Evolutionary conservation across 2,329 filamentous ascomycete species (phyloP).

Genomic region (Dactylonectria estremocensis): DNA sequence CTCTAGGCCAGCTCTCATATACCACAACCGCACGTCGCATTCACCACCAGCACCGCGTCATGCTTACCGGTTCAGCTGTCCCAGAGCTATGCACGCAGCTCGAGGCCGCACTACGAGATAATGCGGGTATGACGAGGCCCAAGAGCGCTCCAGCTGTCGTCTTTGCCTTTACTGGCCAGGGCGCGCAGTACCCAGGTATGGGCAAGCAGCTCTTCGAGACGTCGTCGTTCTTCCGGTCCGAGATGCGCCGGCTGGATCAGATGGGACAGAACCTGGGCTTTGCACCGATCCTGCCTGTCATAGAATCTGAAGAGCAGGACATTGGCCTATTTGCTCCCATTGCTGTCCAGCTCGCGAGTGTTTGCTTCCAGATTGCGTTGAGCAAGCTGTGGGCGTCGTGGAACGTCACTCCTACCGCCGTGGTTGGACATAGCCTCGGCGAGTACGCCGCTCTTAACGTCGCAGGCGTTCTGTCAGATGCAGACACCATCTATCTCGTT

Average conservation of each 20-base stretch:
- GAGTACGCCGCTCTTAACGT: constrained; percentile 65
- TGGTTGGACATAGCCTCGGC: constrained; percentile 63
- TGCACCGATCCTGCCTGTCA: constrained; percentile 57
- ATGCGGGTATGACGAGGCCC: constrained; percentile 28
- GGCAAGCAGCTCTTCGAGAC: constrained; percentile 53
- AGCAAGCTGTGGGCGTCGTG: constrained; percentile 57
- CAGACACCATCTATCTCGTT: constrained; percentile 74
- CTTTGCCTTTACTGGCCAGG: constrained; percentile 65
- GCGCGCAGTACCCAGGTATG: constrained; percentile 53
- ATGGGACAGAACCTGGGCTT: constrained; percentile 53
- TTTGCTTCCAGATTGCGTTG: constrained; percentile 60
- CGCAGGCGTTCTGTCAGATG: constrained; percentile 73
- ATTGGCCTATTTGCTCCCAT: constrained; percentile 38
- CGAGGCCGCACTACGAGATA: constrained; percentile 23
- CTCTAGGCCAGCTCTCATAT: constrained; percentile 66
- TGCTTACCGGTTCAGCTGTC: neutral
- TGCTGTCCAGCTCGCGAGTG: constrained; percentile 57
- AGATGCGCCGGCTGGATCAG: constrained; percentile 52
- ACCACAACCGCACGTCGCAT: constrained; percentile 52
- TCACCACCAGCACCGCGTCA: constrained; percentile 63
- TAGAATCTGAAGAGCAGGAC: constrained; percentile 54
- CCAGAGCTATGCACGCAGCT: constrained; percentile 29
- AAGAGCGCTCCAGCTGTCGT: constrained; percentile 38
- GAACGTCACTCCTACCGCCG: constrained; percentile 59
- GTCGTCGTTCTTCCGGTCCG: constrained; percentile 50